Evolutionary conservation across 2,329 filamentous ascomycete species (phyloP), one percentile per base, ranked within the genome.

Genomic region (Hypoxylon sp.): DNA sequence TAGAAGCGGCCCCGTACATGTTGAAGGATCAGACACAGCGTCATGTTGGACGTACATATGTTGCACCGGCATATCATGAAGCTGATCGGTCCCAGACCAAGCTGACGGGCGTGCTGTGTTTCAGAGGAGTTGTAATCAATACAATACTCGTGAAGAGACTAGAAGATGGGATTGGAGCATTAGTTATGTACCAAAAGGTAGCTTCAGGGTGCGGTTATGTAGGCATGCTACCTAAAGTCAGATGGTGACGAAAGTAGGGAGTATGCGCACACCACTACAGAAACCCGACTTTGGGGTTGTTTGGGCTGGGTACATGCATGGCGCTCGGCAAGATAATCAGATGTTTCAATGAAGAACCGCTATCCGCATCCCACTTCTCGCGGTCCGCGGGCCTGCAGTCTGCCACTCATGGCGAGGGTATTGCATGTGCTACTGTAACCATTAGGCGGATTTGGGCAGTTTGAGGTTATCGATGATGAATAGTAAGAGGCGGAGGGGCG

Each of bases 311-410:
- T 65, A 56, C 59, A 68, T 69, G 66, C 66, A 71, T 69, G 39
- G 48, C 27, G 39, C 60, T 69, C 69, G 66, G 69, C 69, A 71
- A 69, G 66, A 71, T 67, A 67, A 71, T 67, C 66, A 71, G 69
- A 71, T 71, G 66, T 54, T 32, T 61, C 55, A 29, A 58, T 47
- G 21, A 62, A 60, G 63, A 65, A 65, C 57, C 55, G 53, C 62
- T 67, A 62, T 60, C 56, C 59, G 50, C 58, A 69, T 67, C 60
- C 63, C 51, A 56, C 35, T 55, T 59, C 27, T 48, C 31, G 50
- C 54, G 54, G 50, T 61, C 52, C 52, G 53, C 35, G 27, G 53
- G 42, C 47, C 56, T 60, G 51, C 46, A n/a, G 46, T 37, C 64
- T 51, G 17, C 59, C 62, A 61, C 48, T 66, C 57, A 61, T 37